A percentile compares a stretch with the other conserved stretches of the same genome.
Evolutionary conservation across 139 green algal species (phyloP).

Genomic region (Chlorella ohadii): DNA sequence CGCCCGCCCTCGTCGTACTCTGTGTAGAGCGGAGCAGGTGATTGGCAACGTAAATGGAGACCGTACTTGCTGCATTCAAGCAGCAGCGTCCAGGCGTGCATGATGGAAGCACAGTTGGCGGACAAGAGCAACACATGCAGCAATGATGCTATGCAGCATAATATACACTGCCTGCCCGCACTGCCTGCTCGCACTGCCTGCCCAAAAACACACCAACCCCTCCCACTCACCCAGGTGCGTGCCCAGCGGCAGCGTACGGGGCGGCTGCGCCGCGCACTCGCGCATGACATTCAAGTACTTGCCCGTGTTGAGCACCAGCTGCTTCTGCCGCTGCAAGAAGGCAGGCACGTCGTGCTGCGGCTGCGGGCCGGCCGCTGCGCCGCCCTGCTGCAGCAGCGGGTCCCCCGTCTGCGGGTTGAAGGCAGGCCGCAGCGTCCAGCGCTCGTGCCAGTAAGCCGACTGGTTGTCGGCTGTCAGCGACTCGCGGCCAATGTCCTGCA

Average conservation of each 20-base stretch:
- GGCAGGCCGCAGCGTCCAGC: conserved; percentile 70
- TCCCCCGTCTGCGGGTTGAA: neutral
- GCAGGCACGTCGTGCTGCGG: conserved; percentile 67
- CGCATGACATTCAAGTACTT: conserved; percentile 93
- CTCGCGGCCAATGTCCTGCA: conserved; percentile 48
- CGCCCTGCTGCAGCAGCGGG: neutral
- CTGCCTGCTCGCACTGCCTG: no score
- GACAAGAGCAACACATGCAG: no score
- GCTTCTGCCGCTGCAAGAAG: conserved; percentile 64
- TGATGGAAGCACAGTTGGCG: no score
- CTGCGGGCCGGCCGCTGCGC: neutral
- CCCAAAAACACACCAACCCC: neutral
- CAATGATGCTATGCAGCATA: no score
- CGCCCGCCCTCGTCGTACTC: conserved; percentile 59
- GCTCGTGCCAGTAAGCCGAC: conserved; percentile 80
- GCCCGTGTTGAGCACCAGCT: conserved; percentile 75
- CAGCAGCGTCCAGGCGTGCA: no score
- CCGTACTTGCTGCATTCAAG: no score
- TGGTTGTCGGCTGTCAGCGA: conserved; percentile 49
- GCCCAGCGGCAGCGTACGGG: conserved; percentile 42
- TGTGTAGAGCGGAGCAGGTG: neutral
- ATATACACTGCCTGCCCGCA: no score
- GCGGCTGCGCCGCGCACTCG: conserved; percentile 69
- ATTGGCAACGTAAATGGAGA: neutral
- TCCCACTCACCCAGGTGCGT: conserved; percentile 39